A percentile compares a stretch with the other conserved stretches of the same genome.
These are phyloP conservation scores for Ustilago bromivora DNA, from an alignment of 1,284 basidiomycete species.

Conservation along the genomic window DNA sequence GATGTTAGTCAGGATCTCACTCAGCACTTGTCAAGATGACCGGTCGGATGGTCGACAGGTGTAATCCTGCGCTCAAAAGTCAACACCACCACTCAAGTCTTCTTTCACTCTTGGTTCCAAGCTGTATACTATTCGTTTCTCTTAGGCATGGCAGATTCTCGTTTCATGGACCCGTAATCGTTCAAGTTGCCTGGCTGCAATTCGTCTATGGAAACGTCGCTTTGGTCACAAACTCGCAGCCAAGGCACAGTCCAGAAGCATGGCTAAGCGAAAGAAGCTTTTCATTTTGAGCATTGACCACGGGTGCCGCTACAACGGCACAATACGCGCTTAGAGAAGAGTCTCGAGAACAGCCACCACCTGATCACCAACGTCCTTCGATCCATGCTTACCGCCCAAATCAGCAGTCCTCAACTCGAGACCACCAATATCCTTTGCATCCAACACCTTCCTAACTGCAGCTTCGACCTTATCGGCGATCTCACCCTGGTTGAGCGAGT, in stretches of 20 bases:
- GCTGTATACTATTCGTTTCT: constrained; percentile 14
- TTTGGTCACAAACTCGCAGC: too few relatives aligned
- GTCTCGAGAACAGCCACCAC: constrained; percentile 82
- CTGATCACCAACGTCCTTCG: constrained; percentile 84
- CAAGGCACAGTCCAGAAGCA: too few relatives aligned
- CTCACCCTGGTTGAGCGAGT: constrained; percentile 83
- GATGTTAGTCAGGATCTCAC: constrained; percentile 28
- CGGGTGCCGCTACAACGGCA: not conserved
- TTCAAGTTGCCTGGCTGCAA: too few relatives aligned
- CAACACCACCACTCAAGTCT: not conserved
- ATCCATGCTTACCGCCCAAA: constrained; percentile 82
- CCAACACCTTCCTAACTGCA: constrained; percentile 89
- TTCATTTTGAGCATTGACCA: not conserved
- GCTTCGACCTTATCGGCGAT: constrained; percentile 86
- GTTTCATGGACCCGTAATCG: not conserved
- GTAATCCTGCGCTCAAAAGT: not conserved
- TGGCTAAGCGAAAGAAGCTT: not conserved
- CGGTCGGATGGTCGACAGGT: constrained; percentile 30
- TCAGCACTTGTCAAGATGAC: constrained; percentile 27
- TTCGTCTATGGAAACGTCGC: too few relatives aligned
- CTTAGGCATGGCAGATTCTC: not conserved
- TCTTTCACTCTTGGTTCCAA: not conserved
- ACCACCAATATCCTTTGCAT: constrained; percentile 80
- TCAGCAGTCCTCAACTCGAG: constrained; percentile 86
- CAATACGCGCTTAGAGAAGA: constrained; percentile 71